phyloP scores from a whole-genome alignment of 2,329 filamentous ascomycete genomes.

The Diaporthe caulivora region DNA sequence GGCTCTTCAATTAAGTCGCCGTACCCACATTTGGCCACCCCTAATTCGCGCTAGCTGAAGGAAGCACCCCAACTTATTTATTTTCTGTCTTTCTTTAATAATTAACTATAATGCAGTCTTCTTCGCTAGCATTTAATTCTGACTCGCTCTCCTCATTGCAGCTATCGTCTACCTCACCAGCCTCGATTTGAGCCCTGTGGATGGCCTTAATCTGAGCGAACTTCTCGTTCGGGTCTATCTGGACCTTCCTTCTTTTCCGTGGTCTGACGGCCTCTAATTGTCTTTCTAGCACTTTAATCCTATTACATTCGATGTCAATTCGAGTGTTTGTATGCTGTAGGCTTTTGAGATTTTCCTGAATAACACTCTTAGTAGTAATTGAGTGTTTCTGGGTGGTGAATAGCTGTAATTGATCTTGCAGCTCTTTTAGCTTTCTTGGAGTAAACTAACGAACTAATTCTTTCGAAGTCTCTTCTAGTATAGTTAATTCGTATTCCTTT shows the following conservation, averaged over 20 bases:
- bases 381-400: not conserved
- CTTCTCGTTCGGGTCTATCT: not conserved
- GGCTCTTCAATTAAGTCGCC: too few relatives aligned
- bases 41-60: not conserved
- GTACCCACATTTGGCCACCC: not conserved
- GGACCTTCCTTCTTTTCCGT: not conserved
- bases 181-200: not conserved
- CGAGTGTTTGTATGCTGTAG: not conserved
- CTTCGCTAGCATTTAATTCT: not conserved
- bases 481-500: not conserved
- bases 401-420: not conserved
- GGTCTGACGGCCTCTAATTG: not conserved
- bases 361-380: not conserved
- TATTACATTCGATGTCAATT: not conserved
- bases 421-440: not conserved
- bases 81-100: not conserved
- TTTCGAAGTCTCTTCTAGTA: not conserved
- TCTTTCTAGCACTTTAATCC: not conserved
- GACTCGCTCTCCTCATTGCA: not conserved
- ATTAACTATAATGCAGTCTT: not conserved
- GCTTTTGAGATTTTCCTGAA: not conserved
- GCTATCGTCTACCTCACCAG: not conserved
- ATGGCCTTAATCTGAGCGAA: not conserved
- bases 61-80: not conserved
- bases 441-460: not conserved